A percentile compares a stretch with the other conserved stretches of the same genome.
Conservation (phyloP, 129 eudicot genomes). For the Calendula officinalis region DNA sequence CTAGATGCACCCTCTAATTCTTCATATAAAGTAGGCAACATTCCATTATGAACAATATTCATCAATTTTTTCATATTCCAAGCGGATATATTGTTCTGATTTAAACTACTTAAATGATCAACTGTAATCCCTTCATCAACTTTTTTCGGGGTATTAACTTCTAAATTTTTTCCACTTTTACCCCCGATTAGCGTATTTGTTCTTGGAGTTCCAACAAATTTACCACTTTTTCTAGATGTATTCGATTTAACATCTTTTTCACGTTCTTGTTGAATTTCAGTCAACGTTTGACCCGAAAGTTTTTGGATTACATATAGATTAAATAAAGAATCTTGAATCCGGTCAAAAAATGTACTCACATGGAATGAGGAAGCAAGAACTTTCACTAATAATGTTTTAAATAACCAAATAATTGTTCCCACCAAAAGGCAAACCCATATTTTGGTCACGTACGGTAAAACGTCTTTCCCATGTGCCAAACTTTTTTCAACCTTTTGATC, state of each 20-base stretch:
- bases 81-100: constrained; percentile 73
- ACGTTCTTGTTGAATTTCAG: constrained; percentile 39
- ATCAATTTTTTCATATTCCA: constrained; percentile 89
- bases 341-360: constrained; percentile 49
- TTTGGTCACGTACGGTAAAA: constrained; percentile 50
- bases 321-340: constrained; percentile 51
- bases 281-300: constrained; percentile 45
- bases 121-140: constrained; percentile 54
- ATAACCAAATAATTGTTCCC: constrained; percentile 38
- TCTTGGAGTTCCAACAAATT: constrained; percentile 45
- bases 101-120: constrained; percentile 71
- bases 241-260: constrained; percentile 67
- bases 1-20: constrained; percentile 45
- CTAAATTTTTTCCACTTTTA: constrained; percentile 50
- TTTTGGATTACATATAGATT: constrained; percentile 50
- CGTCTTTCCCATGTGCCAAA: constrained; percentile 25
- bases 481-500: constrained; percentile 31
- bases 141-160: constrained; percentile 38
- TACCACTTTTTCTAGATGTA: constrained; percentile 50
- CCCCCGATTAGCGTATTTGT: constrained; percentile 29
- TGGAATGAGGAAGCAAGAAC: constrained; percentile 50
- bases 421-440: constrained; percentile 13
- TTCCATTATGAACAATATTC: constrained; percentile 65
- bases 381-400: constrained; percentile 46
- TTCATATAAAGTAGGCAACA: constrained; percentile 70